Conservation (phyloP, 192 early-diverging fungal genomes). For the Gonapodya prolifera region DNA sequence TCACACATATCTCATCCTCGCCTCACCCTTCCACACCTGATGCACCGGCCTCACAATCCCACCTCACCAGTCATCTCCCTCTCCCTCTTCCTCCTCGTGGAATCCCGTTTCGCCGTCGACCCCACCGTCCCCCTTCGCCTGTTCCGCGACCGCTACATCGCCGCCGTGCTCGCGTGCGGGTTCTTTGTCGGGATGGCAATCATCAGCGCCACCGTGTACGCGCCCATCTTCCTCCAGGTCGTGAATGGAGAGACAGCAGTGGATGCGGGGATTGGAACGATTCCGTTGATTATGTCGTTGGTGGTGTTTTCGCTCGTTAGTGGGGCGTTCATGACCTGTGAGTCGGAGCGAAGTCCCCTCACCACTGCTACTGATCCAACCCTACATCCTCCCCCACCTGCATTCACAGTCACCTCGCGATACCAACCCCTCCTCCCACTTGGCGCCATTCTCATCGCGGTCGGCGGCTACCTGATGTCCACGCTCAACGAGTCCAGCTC, state of each 20-base stretch:
- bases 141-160: slow-evolving; percentile 41
- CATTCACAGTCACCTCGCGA: slow-evolving; percentile 32
- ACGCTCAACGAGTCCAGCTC: slow-evolving; percentile 31
- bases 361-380: too few species aligned
- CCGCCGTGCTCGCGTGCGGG: slow-evolving; percentile 24
- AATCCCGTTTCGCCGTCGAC: slow-evolving; percentile 41
- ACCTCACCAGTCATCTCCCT: slow-evolving; percentile 27
- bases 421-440: slow-evolving; percentile 31
- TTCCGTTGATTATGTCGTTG: slow-evolving; percentile 44
- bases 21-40: too few species aligned
- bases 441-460: slow-evolving; percentile 32
- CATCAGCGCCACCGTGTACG: slow-evolving; percentile 44
- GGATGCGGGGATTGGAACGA: slow-evolving; percentile 39
- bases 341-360: too few species aligned
- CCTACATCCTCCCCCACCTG: too few species aligned
- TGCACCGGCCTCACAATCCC: too few species aligned
- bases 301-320: slow-evolving; percentile 36
- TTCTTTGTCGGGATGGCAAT: slow-evolving; percentile 46
- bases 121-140: slow-evolving; percentile 38
- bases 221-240: slow-evolving; percentile 51
- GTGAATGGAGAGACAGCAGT: slow-evolving; percentile 40
- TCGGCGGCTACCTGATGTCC: slow-evolving; percentile 41
- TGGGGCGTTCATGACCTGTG: slow-evolving; percentile 35
- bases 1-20: too few species aligned
- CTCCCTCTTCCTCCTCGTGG: slow-evolving; percentile 31